These are phyloP conservation scores for Sclerotiophoma versabilis DNA, from an alignment of 2,329 filamentous ascomycete genomes.

Conservation along the genomic window DNA sequence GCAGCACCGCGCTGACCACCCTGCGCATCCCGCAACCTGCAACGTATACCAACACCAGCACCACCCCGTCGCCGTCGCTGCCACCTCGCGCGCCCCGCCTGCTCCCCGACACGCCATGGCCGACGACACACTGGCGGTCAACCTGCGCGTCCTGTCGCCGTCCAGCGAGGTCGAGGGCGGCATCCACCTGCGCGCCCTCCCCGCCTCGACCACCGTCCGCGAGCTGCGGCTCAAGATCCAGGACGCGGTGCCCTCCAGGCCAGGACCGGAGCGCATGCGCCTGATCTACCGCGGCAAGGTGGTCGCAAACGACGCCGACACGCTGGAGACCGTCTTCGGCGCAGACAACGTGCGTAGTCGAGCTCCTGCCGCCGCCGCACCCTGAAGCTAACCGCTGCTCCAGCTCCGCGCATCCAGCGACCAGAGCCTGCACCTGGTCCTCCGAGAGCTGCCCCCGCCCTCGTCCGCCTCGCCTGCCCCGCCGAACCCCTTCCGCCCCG, in stretches of 20 bases:
- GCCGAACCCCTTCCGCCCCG: constrained; percentile 42
- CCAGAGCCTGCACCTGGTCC: constrained; percentile 49
- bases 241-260: constrained; percentile 53
- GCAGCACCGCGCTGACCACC: constrained; percentile 21
- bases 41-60: constrained; percentile 42
- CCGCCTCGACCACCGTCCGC: constrained; percentile 55
- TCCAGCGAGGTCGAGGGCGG: constrained; percentile 48
- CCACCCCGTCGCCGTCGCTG: constrained; percentile 1
- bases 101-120: constrained; percentile 28
- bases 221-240: constrained; percentile 62
- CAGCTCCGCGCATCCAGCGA: constrained; percentile 47
- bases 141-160: constrained; percentile 51
- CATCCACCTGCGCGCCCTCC: constrained; percentile 41
- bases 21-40: constrained; percentile 34
- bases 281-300: constrained; percentile 66
- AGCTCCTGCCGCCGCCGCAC: not conserved
- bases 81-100: constrained; percentile 1
- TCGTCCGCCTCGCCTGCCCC: constrained; percentile 46
- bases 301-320: constrained; percentile 58
- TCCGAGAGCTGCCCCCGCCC: constrained; percentile 40
- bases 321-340: constrained; percentile 59
- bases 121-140: constrained; percentile 31
- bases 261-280: constrained; percentile 56
- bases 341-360: constrained; percentile 55
- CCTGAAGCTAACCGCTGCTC: constrained; percentile 20